Percentiles rank a stretch among this genome's conserved stretches.
Evolutionary conservation across 192 early-diverging fungal genomes (phyloP).

Genomic region (Bifiguratus adelaidae): DNA sequence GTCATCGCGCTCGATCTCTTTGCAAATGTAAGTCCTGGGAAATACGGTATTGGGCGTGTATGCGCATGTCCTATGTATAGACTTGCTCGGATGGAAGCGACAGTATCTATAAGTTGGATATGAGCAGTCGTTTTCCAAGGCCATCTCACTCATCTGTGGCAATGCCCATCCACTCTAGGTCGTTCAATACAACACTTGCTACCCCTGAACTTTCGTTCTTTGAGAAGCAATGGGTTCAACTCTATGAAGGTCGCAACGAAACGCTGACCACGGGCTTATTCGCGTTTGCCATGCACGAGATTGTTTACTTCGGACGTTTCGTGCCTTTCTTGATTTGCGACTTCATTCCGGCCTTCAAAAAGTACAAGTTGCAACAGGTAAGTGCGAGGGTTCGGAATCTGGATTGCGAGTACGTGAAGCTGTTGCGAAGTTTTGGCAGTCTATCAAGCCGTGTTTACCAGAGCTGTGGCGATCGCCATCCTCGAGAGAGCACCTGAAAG

Average conservation of each 20-base stretch:
- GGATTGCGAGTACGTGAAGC: too few species aligned
- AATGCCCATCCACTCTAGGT: not conserved
- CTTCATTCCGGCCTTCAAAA: conserved; percentile 72
- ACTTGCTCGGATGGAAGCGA: not conserved
- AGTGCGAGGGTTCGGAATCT: conserved; percentile 1
- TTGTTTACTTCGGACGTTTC: conserved; percentile 88
- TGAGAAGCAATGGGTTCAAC: conserved; percentile 49
- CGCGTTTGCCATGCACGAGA: conserved; percentile 80
- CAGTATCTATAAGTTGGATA: not conserved
- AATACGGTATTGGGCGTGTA: too few species aligned
- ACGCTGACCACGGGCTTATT: conserved; percentile 58
- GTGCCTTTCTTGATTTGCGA: conserved; percentile 81
- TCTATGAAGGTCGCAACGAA: conserved; percentile 63
- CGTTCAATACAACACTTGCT: conserved; percentile 14
- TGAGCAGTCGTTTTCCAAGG: not conserved
- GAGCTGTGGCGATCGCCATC: too few species aligned
- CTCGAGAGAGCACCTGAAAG: too few species aligned
- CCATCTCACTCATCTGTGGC: not conserved
- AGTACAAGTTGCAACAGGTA: conserved; percentile 86
- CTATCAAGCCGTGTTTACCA: too few species aligned
- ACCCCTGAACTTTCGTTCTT: conserved; percentile 17
- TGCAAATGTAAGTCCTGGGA: too few species aligned
- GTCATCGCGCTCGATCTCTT: not conserved
- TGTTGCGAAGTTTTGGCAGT: too few species aligned
- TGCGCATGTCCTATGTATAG: too few species aligned